Percentiles rank a stretch among this genome's conserved stretches.
These are phyloP conservation scores for Daldinia sp. DNA, from an alignment of 2,329 filamentous ascomycete species.

Conservation along the genomic window DNA sequence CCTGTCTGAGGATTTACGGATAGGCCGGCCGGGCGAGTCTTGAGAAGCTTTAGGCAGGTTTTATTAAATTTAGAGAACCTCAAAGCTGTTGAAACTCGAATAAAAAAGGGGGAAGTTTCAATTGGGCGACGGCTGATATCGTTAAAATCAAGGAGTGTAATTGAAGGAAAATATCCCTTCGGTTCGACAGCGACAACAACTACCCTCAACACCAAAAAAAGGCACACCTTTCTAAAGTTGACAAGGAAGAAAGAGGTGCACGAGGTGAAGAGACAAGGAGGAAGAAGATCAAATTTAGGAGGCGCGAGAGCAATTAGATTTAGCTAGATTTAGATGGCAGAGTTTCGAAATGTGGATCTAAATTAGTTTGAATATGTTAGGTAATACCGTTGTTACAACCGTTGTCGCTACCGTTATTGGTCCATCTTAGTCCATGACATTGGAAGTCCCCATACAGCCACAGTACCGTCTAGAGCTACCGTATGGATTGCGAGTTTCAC, in stretches of 20 bases:
- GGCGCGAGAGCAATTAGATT: conserved; percentile 24
- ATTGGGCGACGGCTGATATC: conserved; percentile 23
- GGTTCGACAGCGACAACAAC: conserved; percentile 23
- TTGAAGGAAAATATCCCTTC: conserved; percentile 17
- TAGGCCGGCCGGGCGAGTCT: conserved; percentile 21
- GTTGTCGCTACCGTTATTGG: conserved; percentile 8
- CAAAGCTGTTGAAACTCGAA: conserved; percentile 5
- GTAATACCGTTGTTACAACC: neutral
- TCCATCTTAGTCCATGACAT: neutral
- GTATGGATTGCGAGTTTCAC: neutral
- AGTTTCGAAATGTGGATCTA: conserved; percentile 29
- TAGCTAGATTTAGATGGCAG: conserved; percentile 3
- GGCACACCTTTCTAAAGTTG: conserved; percentile 26
- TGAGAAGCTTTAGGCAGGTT: conserved; percentile 5
- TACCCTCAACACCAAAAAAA: conserved; percentile 27
- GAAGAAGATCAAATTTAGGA: conserved; percentile 31
- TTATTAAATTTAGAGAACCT: neutral
- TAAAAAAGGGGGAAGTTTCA: conserved; percentile 5
- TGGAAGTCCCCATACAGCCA: too few species aligned
- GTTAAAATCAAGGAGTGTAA: conserved; percentile 25
- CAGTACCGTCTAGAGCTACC: neutral
- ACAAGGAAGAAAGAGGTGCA: conserved; percentile 28
- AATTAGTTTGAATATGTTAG: conserved; percentile 10
- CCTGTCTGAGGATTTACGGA: conserved; percentile 9
- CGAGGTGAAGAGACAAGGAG: conserved; percentile 21